A percentile compares a stretch with the other conserved stretches of the same genome.
Evolutionary conservation across 2,329 filamentous ascomycete species (phyloP).

Genomic region (Rhinocladiella similis): DNA sequence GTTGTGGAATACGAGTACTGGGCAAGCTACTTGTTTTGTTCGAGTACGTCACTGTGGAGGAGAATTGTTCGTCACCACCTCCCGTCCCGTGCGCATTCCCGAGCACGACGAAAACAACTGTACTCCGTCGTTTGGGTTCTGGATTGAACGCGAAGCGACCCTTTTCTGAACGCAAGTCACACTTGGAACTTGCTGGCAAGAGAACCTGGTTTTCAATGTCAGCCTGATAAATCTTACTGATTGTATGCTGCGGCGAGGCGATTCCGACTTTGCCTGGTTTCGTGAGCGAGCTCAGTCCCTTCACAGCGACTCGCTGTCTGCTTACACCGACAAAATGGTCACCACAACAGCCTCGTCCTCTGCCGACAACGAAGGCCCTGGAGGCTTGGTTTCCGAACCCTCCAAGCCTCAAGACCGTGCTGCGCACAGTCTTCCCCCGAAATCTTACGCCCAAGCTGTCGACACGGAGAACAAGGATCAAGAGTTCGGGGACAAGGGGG

Average conservation of each 20-base stretch:
- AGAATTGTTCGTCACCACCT: too few species aligned
- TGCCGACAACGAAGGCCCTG: not conserved
- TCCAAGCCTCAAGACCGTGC: conserved; percentile 35
- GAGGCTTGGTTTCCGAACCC: conserved; percentile 32
- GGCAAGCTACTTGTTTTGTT: not conserved
- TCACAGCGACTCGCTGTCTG: conserved; percentile 17
- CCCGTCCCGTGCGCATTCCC: too few species aligned
- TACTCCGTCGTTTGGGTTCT: too few species aligned
- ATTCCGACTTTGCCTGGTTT: conserved; percentile 28
- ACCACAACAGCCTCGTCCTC: conserved; percentile 1
- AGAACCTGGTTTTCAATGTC: not conserved
- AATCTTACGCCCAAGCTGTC: conserved; percentile 41
- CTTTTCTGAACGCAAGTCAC: not conserved
- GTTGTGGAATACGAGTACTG: too few species aligned
- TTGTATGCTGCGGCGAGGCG: conserved; percentile 22
- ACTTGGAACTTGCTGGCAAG: too few species aligned
- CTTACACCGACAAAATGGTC: conserved; percentile 19
- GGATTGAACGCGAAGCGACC: too few species aligned
- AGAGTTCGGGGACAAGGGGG: too few species aligned
- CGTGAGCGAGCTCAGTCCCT: conserved; percentile 18
- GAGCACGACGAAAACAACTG: too few species aligned
- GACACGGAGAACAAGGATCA: conserved; percentile 7
- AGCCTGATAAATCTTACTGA: not conserved
- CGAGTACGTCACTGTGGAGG: not conserved
- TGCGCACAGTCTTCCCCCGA: conserved; percentile 37